Evolutionary conservation across 2,329 filamentous ascomycete species (phyloP), one percentile per base, ranked within the genome.

Genomic region (Penicillium sp.): DNA sequence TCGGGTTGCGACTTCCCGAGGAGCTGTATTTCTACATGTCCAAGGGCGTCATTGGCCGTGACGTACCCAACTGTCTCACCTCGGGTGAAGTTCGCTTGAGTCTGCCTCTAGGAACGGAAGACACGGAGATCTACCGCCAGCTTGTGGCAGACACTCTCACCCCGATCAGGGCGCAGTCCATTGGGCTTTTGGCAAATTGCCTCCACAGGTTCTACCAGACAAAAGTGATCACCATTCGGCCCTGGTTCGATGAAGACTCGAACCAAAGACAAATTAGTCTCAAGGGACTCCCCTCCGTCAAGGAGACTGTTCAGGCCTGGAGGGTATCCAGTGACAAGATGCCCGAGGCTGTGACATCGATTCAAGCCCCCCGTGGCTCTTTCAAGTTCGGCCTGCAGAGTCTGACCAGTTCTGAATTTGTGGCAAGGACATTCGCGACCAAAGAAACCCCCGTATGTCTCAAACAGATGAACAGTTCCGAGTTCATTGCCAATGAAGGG

Each of bases 1-100:
- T 96, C 52, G 90, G 90, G n/a, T 81, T 94, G 50, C 86, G 90
- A 50, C 76, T 98, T 4, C 90, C 93, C 0, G 83, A 90, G 36
- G 93, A 98, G 69, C 76, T 97, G 13, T 90, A 91, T 66, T 86
- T 89, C 67, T 97, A 97, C 66, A 77, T 96, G 43, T 90, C 89
- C 49, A 84, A 81, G 44, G 93, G 89, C 32, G 73, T 96, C 38
- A 82, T 97, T 55, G 83, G 88, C 27, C 78, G 89, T 25, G 82
- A 88, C 41, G 76, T 95, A 34, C 78, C 95, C 9, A 88, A 86
- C 65, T 91, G 84, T 79, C 82, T 95, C 58, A 86, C 88, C 4
- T 85, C 88, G 46, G 83, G 85, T 54, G 84, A 91, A 65, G 80
- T 95, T 48, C 72, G 86, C 28, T 79, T 96, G 44, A 78, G 83